These are phyloP conservation scores for Phialemonium atrogriseum DNA, from an alignment of 2,329 filamentous ascomycete genomes.

Conservation along the genomic window DNA sequence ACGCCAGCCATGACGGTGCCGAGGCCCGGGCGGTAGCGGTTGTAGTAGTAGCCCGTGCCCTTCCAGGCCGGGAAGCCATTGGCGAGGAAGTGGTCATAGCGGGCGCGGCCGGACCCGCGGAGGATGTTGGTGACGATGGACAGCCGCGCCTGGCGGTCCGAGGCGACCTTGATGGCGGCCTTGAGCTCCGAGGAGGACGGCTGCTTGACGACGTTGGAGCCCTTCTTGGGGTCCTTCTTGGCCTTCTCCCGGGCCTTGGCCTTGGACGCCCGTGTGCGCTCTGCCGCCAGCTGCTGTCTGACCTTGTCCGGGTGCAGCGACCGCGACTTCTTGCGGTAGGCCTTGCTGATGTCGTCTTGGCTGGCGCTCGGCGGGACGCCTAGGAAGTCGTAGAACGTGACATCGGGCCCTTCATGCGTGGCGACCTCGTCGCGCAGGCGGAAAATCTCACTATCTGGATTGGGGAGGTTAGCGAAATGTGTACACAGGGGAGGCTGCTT, in stretches of 20 bases:
- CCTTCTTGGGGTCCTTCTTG: constrained; percentile 46
- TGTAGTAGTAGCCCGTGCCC: constrained; percentile 97
- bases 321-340: constrained; percentile 81
- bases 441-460: constrained; percentile 91
- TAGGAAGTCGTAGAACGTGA: constrained; percentile 93
- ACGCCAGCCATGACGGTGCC: constrained; percentile 76
- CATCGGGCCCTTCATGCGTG: constrained; percentile 62
- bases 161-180: constrained; percentile 70
- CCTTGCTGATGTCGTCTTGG: constrained; percentile 85
- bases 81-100: constrained; percentile 88
- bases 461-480: constrained; percentile 4
- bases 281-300: constrained; percentile 69
- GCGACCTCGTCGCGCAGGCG: constrained; percentile 82
- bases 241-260: constrained; percentile 41
- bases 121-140: constrained; percentile 81
- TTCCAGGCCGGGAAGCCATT: constrained; percentile 97
- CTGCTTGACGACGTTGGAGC: constrained; percentile 58
- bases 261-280: constrained; percentile 48
- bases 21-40: constrained; percentile 82
- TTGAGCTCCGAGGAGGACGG: constrained; percentile 69
- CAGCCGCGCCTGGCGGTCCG: constrained; percentile 75
- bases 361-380: constrained; percentile 65
- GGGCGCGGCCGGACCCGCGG: constrained; percentile 67
- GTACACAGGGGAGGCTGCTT: too few species aligned
- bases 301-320: constrained; percentile 93